Conservation (phyloP, 2,329 filamentous ascomycete species). For the Alternaria sp. region DNA sequence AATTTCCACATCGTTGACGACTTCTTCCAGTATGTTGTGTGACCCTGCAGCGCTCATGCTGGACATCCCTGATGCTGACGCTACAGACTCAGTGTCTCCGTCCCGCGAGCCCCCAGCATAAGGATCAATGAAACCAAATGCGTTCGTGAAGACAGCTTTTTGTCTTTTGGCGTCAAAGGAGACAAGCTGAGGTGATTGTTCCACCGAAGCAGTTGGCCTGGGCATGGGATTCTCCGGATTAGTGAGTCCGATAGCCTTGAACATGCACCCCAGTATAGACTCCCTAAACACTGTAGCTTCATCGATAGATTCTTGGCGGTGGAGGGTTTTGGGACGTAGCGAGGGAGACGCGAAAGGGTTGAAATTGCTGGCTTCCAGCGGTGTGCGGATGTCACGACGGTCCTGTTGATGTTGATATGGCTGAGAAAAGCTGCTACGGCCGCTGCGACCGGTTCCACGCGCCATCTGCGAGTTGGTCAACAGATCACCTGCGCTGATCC, state of each 20-base stretch:
- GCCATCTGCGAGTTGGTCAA: slow-evolving; percentile 79
- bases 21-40: slow-evolving; percentile 76
- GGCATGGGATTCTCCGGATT: slow-evolving; percentile 70
- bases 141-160: slow-evolving; percentile 82
- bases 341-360: slow-evolving; percentile 52
- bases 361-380: slow-evolving; percentile 54
- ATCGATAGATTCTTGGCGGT: slow-evolving; percentile 81
- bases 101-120: slow-evolving; percentile 76
- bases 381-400: slow-evolving; percentile 53
- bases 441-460: slow-evolving; percentile 63
- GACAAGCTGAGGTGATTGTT: slow-evolving; percentile 83
- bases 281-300: slow-evolving; percentile 90
- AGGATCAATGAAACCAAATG: slow-evolving; percentile 89
- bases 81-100: slow-evolving; percentile 85
- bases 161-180: slow-evolving; percentile 84
- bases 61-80: slow-evolving; percentile 59
- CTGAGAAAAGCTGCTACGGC: slow-evolving; percentile 57
- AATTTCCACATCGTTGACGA: slow-evolving; percentile 93
- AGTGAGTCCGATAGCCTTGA: slow-evolving; percentile 88
- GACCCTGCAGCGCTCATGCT: slow-evolving; percentile 64
- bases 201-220: slow-evolving; percentile 72
- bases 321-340: slow-evolving; percentile 55
- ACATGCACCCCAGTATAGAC: slow-evolving; percentile 93
- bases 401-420: slow-evolving; percentile 58
- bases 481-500: slow-evolving; percentile 70